A percentile compares a stretch with the other conserved stretches of the same genome.
Conservation (phyloP, 108 stramenopile genomes). For the Cyclostephanos invisitatus region DNA sequence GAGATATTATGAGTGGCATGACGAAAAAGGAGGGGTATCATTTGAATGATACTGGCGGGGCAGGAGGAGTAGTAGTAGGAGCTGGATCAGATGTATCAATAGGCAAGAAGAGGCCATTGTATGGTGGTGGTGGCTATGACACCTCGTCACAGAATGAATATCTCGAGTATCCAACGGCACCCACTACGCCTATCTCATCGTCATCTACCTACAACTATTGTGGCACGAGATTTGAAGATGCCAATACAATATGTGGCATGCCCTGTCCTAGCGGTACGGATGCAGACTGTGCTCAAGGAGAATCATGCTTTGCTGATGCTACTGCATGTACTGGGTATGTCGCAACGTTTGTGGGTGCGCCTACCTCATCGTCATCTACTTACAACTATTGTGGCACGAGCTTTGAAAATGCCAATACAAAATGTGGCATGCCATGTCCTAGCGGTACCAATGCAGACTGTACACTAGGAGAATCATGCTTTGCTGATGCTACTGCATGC, state of each 20-base stretch:
- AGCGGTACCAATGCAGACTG: background rate
- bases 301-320: background rate
- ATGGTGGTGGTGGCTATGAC: background rate
- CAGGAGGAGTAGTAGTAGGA: background rate
- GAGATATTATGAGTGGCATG: background rate
- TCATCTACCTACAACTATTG: background rate
- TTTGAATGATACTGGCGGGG: background rate
- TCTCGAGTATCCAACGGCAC: conserved; percentile 21
- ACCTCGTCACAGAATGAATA: background rate
- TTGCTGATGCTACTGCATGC: background rate
- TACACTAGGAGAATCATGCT: background rate
- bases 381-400: background rate
- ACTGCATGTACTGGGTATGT: background rate
- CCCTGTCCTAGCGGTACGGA: background rate
- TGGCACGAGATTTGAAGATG: background rate
- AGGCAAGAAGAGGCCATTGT: conserved; percentile 26
- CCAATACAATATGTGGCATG: background rate
- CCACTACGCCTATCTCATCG: background rate
- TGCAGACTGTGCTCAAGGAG: background rate
- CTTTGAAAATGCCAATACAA: background rate
- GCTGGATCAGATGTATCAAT: background rate
- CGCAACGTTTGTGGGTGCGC: background rate
- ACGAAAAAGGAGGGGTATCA: conserved; percentile 7
- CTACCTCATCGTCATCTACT: too few relatives aligned
- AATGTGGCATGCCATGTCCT: background rate